Evolutionary conservation across 352 stramenopile genomes (phyloP), one percentile per base, ranked within the genome.

Genomic region (Ophiocytium majus): DNA sequence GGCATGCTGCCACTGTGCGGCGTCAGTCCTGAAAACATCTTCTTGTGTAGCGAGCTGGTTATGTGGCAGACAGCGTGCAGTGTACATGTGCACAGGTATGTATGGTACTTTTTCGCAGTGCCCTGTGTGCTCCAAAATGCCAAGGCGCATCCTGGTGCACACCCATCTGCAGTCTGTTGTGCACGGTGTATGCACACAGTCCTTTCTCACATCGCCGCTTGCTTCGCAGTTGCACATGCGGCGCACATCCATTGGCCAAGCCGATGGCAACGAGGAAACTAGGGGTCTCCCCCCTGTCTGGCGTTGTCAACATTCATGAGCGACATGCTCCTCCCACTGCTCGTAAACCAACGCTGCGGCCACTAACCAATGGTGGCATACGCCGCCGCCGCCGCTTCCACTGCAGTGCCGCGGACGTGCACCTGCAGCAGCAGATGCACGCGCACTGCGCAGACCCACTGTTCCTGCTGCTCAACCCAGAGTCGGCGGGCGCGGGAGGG

Each of bases 401-500:
- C 66, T 78, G 9, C 66, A 28, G 76, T 75, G 17, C 37, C 14
- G 0, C 43, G 50, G 76, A 82, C 28, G 28, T 82, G 14, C 19
- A 35, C 17, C 37, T 82, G 76, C 43, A 83, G 34, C 66, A 84
- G 80, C 82, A 85, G 80, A 87, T 85, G 80, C 85, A 85, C 23
- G 81, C 76, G 66, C 81, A 87, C 31, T 76, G 75, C 71, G 64
- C 83, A n/a, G 14, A 78, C 17, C 83, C 83, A 34, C 63, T 87
- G 19, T 85, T 87, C 63, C 63, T 87, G 37, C 79, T 87, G 33
- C 81, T 87, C 78, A 85, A 87, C 36, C 80, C 83, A 33, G 66
- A 81, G 32, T 74, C 80, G 33, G 63, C 83, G 28, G n/a, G n/a
- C n/a, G n/a, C n/a, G n/a, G n/a, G n/a, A n/a, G n/a, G n/a, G n/a